Evolutionary conservation across 2,329 filamentous ascomycete species (phyloP).

Genomic region (Botrytis medusae): DNA sequence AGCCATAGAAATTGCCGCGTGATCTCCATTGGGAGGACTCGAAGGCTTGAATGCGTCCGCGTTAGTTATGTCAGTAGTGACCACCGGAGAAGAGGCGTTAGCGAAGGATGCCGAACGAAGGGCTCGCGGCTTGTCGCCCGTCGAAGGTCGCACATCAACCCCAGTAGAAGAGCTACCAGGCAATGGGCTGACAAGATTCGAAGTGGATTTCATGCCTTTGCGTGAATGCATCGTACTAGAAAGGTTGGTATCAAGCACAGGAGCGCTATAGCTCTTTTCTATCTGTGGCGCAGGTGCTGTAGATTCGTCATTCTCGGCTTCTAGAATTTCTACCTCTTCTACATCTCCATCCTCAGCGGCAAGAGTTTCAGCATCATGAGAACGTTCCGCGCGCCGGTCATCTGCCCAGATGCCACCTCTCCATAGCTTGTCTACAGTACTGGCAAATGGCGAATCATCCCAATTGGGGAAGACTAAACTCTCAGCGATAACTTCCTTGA

Average conservation of each 20-base stretch:
- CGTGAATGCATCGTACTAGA: conserved; percentile 52
- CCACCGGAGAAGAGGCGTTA: conserved; percentile 60
- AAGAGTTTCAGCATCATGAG: conserved; percentile 42
- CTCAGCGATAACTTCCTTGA: conserved; percentile 90
- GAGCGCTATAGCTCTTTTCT: conserved; percentile 57
- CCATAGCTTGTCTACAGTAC: conserved; percentile 74
- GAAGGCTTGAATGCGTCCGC: conserved; percentile 62
- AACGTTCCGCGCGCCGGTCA: conserved; percentile 49
- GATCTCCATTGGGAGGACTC: conserved; percentile 54
- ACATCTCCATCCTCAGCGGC: conserved; percentile 49
- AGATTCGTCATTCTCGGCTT: conserved; percentile 42
- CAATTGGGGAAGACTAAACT: conserved; percentile 90
- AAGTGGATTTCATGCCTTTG: conserved; percentile 42
- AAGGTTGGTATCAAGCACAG: conserved; percentile 45
- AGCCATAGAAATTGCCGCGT: conserved; percentile 65
- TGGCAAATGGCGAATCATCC: conserved; percentile 92
- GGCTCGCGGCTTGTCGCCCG: conserved; percentile 50
- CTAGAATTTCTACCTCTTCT: conserved; percentile 42
- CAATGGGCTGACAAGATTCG: conserved; percentile 34
- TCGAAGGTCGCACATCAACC: conserved; percentile 47
- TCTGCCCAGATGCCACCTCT: conserved; percentile 79
- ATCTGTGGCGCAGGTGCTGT: conserved; percentile 44
- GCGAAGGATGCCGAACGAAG: conserved; percentile 64
- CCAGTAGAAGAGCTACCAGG: conserved; percentile 49
- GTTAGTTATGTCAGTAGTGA: conserved; percentile 66